Conservation (phyloP, 2,329 filamentous ascomycete species). For the Raffaelea deltoideospora region DNA sequence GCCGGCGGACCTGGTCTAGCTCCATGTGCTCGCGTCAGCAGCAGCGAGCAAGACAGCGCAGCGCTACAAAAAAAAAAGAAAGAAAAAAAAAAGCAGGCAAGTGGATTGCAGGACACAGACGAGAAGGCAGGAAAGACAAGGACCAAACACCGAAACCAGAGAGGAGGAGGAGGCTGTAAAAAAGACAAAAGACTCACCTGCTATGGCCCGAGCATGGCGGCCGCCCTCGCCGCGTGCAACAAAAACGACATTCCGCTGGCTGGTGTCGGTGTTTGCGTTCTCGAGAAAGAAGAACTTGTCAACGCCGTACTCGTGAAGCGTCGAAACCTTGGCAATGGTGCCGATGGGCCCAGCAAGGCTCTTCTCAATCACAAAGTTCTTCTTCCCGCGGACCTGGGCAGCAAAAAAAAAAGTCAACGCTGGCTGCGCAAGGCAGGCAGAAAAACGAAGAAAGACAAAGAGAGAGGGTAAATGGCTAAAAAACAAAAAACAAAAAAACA, state of each 20-base stretch:
- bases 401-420: too few species aligned
- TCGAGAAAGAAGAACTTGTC: conserved; percentile 96
- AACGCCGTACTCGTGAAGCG: conserved; percentile 90
- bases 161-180: too few species aligned
- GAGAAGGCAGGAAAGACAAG: not conserved
- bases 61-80: conserved; percentile 1
- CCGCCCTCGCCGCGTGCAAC: conserved; percentile 82
- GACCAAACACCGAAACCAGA: not conserved
- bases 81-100: not conserved
- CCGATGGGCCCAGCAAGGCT: conserved; percentile 80
- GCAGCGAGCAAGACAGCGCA: too few species aligned
- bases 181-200: conserved; percentile 46
- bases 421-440: too few species aligned
- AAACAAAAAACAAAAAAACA: too few species aligned
- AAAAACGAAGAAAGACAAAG: too few species aligned
- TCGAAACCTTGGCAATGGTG: conserved; percentile 87
- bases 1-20: conserved; percentile 79
- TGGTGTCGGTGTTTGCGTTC: conserved; percentile 87
- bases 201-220: conserved; percentile 68
- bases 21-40: too few species aligned
- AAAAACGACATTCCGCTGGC: conserved; percentile 90
- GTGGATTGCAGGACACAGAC: not conserved
- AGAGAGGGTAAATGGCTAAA: too few species aligned
- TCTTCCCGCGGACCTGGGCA: conserved; percentile 95
- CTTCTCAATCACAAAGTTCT: conserved; percentile 90